phyloP scores from a whole-genome alignment of 2,329 filamentous ascomycete species.

The Chrysoporthe cubensis region DNA sequence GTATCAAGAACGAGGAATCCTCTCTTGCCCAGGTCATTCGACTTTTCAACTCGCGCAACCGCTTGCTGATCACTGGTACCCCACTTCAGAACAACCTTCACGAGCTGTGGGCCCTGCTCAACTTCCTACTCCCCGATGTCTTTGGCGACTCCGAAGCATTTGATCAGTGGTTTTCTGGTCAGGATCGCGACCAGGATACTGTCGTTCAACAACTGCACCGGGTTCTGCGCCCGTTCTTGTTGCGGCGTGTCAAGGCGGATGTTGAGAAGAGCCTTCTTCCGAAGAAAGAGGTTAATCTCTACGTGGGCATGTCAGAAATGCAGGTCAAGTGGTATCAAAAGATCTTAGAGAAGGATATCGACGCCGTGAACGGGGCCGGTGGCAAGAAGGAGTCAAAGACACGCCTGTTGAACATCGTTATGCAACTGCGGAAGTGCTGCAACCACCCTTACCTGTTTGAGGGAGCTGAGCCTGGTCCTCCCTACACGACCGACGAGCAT shows the following conservation, averaged over 20 bases:
- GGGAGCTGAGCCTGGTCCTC: conserved; percentile 93
- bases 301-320: conserved; percentile 99
- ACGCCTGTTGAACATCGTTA: conserved; percentile 94
- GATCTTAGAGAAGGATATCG: conserved; percentile 98
- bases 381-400: conserved; percentile 98
- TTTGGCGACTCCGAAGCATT: conserved; percentile 97
- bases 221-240: conserved; percentile 88
- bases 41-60: conserved; percentile 92
- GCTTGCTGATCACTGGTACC: conserved; percentile 93
- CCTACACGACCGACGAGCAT: conserved; percentile 98
- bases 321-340: conserved; percentile 99
- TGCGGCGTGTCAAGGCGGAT: conserved; percentile 95
- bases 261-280: conserved; percentile 97
- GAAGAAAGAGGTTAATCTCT: conserved; percentile 97
- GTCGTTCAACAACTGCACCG: conserved; percentile 96
- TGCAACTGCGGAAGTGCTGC: conserved; percentile 98
- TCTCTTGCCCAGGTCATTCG: conserved; percentile 96
- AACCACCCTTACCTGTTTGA: conserved; percentile 99
- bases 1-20: conserved; percentile 99
- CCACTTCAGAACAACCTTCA: conserved; percentile 97
- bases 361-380: conserved; percentile 94
- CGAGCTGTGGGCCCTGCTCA: conserved; percentile 95
- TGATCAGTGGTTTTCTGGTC: conserved; percentile 95
- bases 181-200: conserved; percentile 88
- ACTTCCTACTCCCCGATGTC: conserved; percentile 96